Conservation (phyloP, 2,329 filamentous ascomycete genomes). For the Cercospora janseana region DNA sequence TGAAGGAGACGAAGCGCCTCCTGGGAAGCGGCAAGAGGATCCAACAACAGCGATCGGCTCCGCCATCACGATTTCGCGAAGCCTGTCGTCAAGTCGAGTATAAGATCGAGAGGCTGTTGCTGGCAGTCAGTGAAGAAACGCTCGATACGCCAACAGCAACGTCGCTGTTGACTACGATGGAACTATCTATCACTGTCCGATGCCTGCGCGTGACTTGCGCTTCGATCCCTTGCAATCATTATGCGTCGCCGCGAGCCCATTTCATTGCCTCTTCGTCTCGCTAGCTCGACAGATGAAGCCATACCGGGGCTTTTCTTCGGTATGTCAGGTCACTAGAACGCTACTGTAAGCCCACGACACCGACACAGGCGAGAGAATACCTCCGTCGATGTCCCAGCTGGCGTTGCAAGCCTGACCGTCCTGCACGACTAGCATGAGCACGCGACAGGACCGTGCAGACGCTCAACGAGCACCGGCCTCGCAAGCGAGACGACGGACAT, state of each 20-base stretch:
- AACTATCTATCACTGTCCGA: neutral
- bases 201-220: neutral
- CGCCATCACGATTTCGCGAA: neutral
- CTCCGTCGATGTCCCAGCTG: too few relatives aligned
- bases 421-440: too few relatives aligned
- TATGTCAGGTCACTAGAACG: neutral
- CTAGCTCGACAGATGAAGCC: neutral
- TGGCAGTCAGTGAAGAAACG: neutral
- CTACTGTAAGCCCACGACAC: neutral
- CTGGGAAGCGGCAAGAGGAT: conserved; percentile 23
- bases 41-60: conserved; percentile 26
- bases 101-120: neutral
- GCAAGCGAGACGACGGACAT: too few relatives aligned
- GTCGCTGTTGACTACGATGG: neutral
- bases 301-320: neutral
- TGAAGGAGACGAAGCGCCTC: conserved; percentile 23
- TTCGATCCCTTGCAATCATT: neutral
- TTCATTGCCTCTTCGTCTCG: neutral
- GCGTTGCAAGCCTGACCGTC: too few relatives aligned
- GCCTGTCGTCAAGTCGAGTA: neutral
- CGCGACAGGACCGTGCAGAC: too few relatives aligned
- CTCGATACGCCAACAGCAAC: too few relatives aligned
- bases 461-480: too few relatives aligned
- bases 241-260: neutral
- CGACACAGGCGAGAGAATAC: too few relatives aligned